Base-by-base conservation (phyloP, 345 rosid species). In the Turritis glabra region DNA sequence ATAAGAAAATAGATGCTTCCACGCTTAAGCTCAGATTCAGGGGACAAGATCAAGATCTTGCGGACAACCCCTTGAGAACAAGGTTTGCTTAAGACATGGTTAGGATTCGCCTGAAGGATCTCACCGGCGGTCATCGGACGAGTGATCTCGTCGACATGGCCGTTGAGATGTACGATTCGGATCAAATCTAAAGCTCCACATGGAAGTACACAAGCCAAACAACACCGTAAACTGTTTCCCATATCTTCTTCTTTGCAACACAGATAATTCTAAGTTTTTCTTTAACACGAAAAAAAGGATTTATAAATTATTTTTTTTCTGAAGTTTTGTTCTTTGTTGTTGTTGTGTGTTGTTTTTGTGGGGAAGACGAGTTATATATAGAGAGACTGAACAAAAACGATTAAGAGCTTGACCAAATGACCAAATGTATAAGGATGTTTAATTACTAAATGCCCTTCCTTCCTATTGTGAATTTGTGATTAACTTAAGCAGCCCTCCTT, bases 161-260 rank as follows among this genome's bases (percentile, higher is more conserved):
- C 98, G 65, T 86, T 92, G 60, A 95, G 67, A 80, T 95, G 99
- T 74, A 95, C 98, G 75, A 95, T 84, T 5, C 99, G 84, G 80
- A 92, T 92, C 83, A 95, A 81, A 62, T 95, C 99, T 54, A 95
- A 86, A 47, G 98, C 99, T 55, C 98, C 99, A 69, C 94, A 92
- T 1, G 99, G 97, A 79, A 92, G 90, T 58, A 95, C 87, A 74
- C 98, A 95, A 33, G 96, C 96, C 84, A 95, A 81, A 73, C 97
- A 95, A 51, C 97, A 95, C 66, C 96, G 85, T 77, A 95, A 77
- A 72, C 90, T 90, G 69, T 95, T 95, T 13, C 99, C 97, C 99
- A 95, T 93, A 27, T 22, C 30, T 14, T 27, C 74, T n/a, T 2
- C 9, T 13, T 67, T 47, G 46, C 30, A 32, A 46, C 14, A 33